Percentiles rank a stretch among this genome's conserved stretches.
Conservation (phyloP, 2,329 filamentous ascomycete species). For the Exophiala aquamarina region DNA sequence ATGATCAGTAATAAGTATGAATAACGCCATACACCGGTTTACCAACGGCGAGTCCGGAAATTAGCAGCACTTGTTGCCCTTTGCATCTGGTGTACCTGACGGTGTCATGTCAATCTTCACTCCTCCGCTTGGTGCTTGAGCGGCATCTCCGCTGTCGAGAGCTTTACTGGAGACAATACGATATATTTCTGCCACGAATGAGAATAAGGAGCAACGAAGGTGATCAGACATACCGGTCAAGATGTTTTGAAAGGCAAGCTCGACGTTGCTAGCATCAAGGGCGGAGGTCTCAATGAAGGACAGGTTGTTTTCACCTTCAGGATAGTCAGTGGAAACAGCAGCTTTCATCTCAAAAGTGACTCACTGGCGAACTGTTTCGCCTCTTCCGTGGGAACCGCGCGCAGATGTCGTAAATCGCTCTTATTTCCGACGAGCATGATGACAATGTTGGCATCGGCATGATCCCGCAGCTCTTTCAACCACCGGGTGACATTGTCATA, state of each 20-base stretch:
- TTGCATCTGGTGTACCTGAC: constrained; percentile 74
- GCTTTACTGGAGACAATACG: constrained; percentile 98
- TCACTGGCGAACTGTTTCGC: constrained; percentile 96
- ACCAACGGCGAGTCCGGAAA: not conserved
- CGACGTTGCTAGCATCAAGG: constrained; percentile 97
- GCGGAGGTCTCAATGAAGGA: constrained; percentile 99
- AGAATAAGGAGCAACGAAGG: constrained; percentile 13
- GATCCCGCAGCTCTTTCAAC: constrained; percentile 97
- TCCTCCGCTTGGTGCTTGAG: constrained; percentile 75
- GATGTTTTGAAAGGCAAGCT: constrained; percentile 99
- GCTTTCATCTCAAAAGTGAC: constrained; percentile 38
- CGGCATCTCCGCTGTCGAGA: constrained; percentile 81
- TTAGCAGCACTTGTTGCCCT: constrained; percentile 79
- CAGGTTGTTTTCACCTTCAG: constrained; percentile 87
- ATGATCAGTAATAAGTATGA: constrained; percentile 3
- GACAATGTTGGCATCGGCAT: constrained; percentile 97
- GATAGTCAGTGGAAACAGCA: constrained; percentile 15
- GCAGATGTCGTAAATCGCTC: constrained; percentile 98
- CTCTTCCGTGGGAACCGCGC: constrained; percentile 95
- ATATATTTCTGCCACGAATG: constrained; percentile 77
- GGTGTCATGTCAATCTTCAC: constrained; percentile 83
- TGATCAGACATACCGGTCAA: constrained; percentile 75
- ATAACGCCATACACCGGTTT: constrained; percentile 19
- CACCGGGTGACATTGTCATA: constrained; percentile 99
- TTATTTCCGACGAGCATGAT: constrained; percentile 99